Evolutionary conservation across 345 rosid species (phyloP).

Genomic region (Carallia brachiata): DNA sequence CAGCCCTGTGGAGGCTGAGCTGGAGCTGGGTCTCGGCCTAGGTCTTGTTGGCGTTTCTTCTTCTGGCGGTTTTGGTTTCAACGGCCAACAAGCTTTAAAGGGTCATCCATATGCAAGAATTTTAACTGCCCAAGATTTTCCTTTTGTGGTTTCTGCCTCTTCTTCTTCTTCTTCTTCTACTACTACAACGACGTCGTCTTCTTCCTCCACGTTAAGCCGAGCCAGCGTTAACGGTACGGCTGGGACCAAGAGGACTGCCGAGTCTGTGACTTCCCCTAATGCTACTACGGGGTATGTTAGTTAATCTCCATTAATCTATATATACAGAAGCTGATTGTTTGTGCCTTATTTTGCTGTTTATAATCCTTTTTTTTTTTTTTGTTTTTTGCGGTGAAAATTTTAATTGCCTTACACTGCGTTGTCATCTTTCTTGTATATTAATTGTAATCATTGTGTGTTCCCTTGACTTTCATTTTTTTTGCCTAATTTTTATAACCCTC

Average conservation of each 20-base stretch:
- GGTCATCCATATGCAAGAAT: conserved; percentile 39
- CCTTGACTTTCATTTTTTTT: not conserved
- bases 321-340: not conserved
- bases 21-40: conserved; percentile 68
- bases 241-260: conserved; percentile 68
- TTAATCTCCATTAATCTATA: not conserved
- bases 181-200: conserved; percentile 41
- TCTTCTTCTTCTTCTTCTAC: conserved; percentile 35
- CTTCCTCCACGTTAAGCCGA: conserved; percentile 51
- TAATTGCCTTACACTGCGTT: no score
- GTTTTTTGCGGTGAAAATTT: not conserved
- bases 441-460: not conserved
- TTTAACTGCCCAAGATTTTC: conserved; percentile 55
- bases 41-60: conserved; percentile 40
- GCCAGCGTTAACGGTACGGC: conserved; percentile 40
- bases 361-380: not conserved
- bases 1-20: conserved; percentile 53
- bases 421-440: not conserved
- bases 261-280: conserved; percentile 51
- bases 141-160: conserved; percentile 30
- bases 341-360: not conserved
- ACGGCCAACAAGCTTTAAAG: conserved; percentile 25
- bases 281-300: conserved; percentile 43
- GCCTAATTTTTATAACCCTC: not conserved
- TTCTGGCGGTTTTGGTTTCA: conserved; percentile 18